These are phyloP conservation scores for Sisymbrium altissimum DNA, from an alignment of 345 rosid genomes.

Conservation along the genomic window DNA sequence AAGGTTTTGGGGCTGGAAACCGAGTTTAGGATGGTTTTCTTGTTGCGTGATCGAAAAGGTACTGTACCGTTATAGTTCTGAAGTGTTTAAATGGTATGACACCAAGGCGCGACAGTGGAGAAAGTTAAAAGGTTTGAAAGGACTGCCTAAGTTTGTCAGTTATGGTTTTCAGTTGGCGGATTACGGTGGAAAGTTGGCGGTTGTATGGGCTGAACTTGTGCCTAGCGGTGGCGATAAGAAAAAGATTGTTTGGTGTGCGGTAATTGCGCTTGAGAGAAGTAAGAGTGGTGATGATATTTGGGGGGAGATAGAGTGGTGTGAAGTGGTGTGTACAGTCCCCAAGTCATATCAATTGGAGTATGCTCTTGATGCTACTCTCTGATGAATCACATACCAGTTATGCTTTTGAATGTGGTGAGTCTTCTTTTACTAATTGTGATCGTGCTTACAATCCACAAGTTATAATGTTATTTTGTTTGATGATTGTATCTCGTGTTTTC, in stretches of 20 bases:
- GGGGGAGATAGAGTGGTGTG: neutral
- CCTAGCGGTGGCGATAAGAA: neutral
- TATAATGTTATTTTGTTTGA: neutral
- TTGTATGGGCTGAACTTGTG: neutral
- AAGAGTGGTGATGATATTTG: neutral
- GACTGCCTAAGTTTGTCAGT: neutral
- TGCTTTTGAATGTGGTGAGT: neutral
- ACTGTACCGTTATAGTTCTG: neutral
- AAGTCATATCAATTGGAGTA: neutral
- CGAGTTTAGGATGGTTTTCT: neutral
- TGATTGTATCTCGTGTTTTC: neutral
- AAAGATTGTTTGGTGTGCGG: neutral
- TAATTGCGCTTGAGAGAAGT: neutral
- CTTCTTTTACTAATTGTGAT: neutral
- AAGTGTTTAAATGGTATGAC: neutral
- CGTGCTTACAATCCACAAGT: neutral
- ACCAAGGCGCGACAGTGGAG: neutral
- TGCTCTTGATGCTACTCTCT: neutral
- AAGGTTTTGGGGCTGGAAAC: slow-evolving; percentile 1
- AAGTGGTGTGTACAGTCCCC: neutral
- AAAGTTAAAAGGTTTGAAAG: neutral
- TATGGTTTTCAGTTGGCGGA: neutral
- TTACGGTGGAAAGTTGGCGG: neutral
- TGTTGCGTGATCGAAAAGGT: neutral
- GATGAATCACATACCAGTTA: neutral